Evolutionary conservation across 2,329 filamentous ascomycete genomes (phyloP), one percentile per base, ranked within the genome.

Genomic region (Tolypocladium paradoxum): DNA sequence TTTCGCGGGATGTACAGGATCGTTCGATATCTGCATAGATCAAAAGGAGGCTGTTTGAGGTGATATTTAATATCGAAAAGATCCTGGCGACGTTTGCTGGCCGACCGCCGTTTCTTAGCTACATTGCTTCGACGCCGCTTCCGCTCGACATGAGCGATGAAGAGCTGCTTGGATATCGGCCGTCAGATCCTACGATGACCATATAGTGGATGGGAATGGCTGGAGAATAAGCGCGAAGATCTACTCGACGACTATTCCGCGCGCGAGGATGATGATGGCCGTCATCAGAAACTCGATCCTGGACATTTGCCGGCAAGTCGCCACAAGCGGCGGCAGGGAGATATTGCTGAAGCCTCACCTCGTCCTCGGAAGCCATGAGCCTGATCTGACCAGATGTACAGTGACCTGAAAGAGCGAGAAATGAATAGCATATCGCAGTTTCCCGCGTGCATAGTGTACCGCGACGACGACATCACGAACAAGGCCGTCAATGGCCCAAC

Each of bases 401-500:
- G 43, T n/a, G 43, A 46, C 2, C 8, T 46, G 16, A 46, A 31
- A 16, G 24, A 29, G 9, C 24, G 24, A 11, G 24, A 46, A 18
- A 46, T 46, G 24, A 6, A n/a, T 3, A 16, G n/a, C 16, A 8
- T 31, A 11, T 31, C 43, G 2, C 43, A 46, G 16, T 31, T 46
- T 2, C 43, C 43, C 1, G 8, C 18, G 18, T 46, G 43, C 43
- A 31, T 46, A 31, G 43, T 31, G 0, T 31, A n/a, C 4, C 43
- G 18, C 16, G 43, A n/a, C 6, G 27, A 16, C 27, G 43, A 46
- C 9, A 18, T 31, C 27, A 31, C 24, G 16, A 46, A 46, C 27
- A 31, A 1, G 4, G 24, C 43, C 43, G 27, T 46, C 8, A 27
- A 46, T 27, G 43, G 9, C 0, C 58, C 66, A 1, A 60, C 63